Conservation (phyloP, 2,329 filamentous ascomycete species). For the Neofusicoccum parvum region DNA sequence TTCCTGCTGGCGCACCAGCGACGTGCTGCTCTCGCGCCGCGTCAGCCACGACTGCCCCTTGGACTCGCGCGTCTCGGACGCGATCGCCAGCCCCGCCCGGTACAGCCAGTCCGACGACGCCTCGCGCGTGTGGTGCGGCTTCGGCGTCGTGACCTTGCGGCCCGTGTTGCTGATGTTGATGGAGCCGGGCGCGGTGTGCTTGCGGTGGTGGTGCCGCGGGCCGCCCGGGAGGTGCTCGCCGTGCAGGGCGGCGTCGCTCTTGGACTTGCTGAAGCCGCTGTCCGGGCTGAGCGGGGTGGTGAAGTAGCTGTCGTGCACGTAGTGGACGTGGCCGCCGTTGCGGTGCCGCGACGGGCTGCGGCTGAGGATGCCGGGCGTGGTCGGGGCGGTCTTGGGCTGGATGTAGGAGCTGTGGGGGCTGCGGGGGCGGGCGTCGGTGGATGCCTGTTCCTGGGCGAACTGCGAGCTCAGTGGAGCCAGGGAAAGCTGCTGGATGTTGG, state of each 20-base stretch:
- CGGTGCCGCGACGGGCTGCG: slow-evolving; percentile 42
- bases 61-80: slow-evolving; percentile 59
- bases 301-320: slow-evolving; percentile 20
- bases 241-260: slow-evolving; percentile 47
- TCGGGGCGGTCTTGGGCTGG: slow-evolving; percentile 50
- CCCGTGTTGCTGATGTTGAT: slow-evolving; percentile 28
- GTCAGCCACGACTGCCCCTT: slow-evolving; percentile 66
- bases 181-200: slow-evolving; percentile 28
- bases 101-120: slow-evolving; percentile 56
- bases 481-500: slow-evolving; percentile 61
- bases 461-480: slow-evolving; percentile 61
- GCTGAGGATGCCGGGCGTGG: slow-evolving; percentile 51
- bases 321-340: slow-evolving; percentile 31
- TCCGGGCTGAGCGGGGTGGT: slow-evolving; percentile 1
- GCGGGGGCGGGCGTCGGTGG: slow-evolving; percentile 34
- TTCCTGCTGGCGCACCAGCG: slow-evolving; percentile 47
- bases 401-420: slow-evolving; percentile 49
- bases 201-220: slow-evolving; percentile 32
- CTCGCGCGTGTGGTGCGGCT: slow-evolving; percentile 34
- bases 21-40: slow-evolving; percentile 59
- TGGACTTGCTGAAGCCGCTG: slow-evolving; percentile 45
- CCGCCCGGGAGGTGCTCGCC: slow-evolving; percentile 27
- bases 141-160: slow-evolving; percentile 11
- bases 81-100: slow-evolving; percentile 59
- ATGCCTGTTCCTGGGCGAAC: slow-evolving; percentile 52